Evolutionary conservation across 2,329 filamentous ascomycete species (phyloP), one percentile per base, ranked within the genome.

Genomic region (Thielaviopsis euricoi): DNA sequence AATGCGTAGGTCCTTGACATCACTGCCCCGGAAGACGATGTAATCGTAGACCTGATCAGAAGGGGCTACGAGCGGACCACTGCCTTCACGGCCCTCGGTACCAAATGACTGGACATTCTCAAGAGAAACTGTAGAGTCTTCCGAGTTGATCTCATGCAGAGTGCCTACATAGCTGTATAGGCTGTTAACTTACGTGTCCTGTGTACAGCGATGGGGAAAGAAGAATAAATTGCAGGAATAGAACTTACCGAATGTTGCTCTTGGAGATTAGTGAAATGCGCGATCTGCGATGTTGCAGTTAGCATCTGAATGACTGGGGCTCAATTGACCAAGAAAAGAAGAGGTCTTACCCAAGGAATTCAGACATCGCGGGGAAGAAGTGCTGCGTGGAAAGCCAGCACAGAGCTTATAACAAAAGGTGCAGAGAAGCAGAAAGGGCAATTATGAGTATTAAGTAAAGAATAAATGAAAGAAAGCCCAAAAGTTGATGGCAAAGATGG

Each of bases 1-100:
- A 67, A 98, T 91, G 66, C 89, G 87, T 66, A 98, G 78, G 71
- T 98, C 93, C 74, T 98, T 98, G 68, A 98, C 93, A 76, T 98
- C 93, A 71, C 89, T 96, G 65, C 93, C 93, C 61, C 91, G 86
- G 72, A 98, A 98, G 63, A 98, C 89, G 67, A 98, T 97, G 74
- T 96, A 97, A 70, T 97, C 93, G 76, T 96, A 98, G 67, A 95
- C 80, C 69, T 87, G 87, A 62, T 93, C 85, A 37, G 88, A 91
- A 3, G 89, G 80, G 12, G 55, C 29, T 23, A 60, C 56, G 43
- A 86, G 74, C 60, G 95, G 86, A 72, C 95, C 90, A 63, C 94
- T 87, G 64, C 78, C 81, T 67, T 85, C 85, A 63, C 93, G 87
- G 58, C 89, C 90, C 74, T 98, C 93, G 29, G 93, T 96, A 65